Conservation (phyloP, 768 basidiomycete genomes). For the Tricholoma flavovirens region DNA sequence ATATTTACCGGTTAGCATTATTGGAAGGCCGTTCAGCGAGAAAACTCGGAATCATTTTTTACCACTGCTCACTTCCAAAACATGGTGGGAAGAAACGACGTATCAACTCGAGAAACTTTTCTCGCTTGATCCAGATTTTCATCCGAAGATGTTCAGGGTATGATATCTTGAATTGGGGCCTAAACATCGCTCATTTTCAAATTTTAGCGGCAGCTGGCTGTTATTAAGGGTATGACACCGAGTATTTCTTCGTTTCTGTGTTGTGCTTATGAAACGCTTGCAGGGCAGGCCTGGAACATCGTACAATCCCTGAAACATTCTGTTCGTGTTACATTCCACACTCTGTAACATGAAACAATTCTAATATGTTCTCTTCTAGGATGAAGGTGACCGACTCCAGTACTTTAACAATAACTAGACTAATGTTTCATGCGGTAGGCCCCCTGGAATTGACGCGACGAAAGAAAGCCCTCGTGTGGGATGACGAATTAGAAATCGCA, state of each 20-base stretch:
- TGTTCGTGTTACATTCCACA: conserved; percentile 36
- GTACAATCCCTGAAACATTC: conserved; percentile 75
- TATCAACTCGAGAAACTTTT: conserved; percentile 72
- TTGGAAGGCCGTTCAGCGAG: conserved; percentile 82
- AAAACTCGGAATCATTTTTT: conserved; percentile 79
- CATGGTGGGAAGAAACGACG: conserved; percentile 89
- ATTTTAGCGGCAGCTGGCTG: conserved; percentile 77
- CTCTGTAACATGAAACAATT: not conserved
- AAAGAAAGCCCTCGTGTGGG: conserved; percentile 76
- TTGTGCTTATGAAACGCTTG: not conserved
- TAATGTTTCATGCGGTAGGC: conserved; percentile 36
- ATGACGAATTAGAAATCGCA: conserved; percentile 73
- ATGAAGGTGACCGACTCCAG: conserved; percentile 51
- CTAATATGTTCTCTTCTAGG: conserved; percentile 34
- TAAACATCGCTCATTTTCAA: conserved; percentile 2
- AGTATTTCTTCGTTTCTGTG: not conserved
- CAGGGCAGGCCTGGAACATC: conserved; percentile 84
- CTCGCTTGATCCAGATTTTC: conserved; percentile 78
- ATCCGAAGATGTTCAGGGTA: conserved; percentile 85
- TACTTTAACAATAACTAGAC: not conserved
- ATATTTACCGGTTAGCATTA: conserved; percentile 78
- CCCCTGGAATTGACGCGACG: conserved; percentile 87
- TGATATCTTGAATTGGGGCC: conserved; percentile 8
- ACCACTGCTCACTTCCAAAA: conserved; percentile 73
- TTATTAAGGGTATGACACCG: conserved; percentile 60